Evolutionary conservation across 1,284 basidiomycete genomes (phyloP), one percentile per base, ranked within the genome.

Genomic region (Mycosarcoma maydis): DNA sequence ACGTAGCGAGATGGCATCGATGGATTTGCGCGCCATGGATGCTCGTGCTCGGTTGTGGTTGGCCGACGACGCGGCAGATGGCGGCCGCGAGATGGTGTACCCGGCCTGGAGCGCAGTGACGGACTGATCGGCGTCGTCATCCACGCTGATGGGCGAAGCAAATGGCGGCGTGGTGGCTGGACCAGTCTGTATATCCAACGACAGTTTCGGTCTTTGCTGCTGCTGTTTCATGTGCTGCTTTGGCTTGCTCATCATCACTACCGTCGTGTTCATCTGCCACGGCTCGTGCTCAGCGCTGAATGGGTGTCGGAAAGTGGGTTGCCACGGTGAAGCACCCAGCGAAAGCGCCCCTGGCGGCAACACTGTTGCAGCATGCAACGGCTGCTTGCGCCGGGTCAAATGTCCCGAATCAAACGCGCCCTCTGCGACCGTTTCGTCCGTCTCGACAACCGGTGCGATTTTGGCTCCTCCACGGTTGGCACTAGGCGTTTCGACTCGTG

Each of bases 1-100:
- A 7, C 27, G 27, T 29, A 60, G 24, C 1, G 45, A 55, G 47
- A 50, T 45, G 23, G 64, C 52, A 48, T 67, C 64, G 51, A 67
- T 51, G 16, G 46, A 51, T n/a, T 42, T 54, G n/a, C 64, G 52
- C 6, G 51, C 40, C 10, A 60, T n/a, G n/a, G n/a, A n/a, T n/a
- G n/a, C n/a, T n/a, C n/a, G n/a, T n/a, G n/a, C n/a, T n/a, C n/a
- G n/a, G 2, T 24, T 26, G 16, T 24, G 38, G 4, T 37, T 38
- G n/a, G 24, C 48, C 6, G 44, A 13, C 37, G 36, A 34, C 5
- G 64, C 41, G 9, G 33, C 19, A 2, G 53, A 61, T 0, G 57
- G 40, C 0, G 57, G 65, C 6, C 65, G 52, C 9, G 47, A 34
- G 23, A 51, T 50, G 11, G 29, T 8, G 32, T 9, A 16, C 6